Percentiles rank a stretch among this genome's conserved stretches.
Conservation (phyloP, 2,329 filamentous ascomycete species). For the Ascochyta lentis region DNA sequence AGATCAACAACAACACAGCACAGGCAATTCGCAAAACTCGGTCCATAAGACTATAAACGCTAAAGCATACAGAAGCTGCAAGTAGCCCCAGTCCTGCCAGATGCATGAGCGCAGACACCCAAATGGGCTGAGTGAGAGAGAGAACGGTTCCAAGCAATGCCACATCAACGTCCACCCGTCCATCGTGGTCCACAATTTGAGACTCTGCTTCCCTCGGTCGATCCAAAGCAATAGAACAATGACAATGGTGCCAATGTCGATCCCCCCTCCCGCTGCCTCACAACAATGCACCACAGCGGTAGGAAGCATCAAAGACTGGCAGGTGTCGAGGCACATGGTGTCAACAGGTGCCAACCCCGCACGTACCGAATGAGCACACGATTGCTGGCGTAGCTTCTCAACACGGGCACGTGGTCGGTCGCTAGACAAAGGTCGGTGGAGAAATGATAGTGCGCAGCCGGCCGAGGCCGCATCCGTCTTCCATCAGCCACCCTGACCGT, state of each 20-base stretch:
- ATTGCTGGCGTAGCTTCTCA: background rate
- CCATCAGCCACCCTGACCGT: constrained; percentile 49
- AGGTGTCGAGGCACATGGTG: background rate
- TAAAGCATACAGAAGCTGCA: constrained; percentile 5
- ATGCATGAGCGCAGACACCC: background rate
- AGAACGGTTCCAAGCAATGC: constrained; percentile 1
- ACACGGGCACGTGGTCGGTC: background rate
- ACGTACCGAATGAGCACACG: background rate
- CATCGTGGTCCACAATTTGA: background rate
- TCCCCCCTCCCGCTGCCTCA: background rate
- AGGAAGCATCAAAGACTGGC: background rate
- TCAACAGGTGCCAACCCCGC: background rate
- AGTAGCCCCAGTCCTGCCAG: background rate
- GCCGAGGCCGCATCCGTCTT: background rate
- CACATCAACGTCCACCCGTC: background rate
- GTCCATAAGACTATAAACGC: constrained; percentile 7
- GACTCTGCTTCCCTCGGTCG: background rate
- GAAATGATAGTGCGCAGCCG: constrained; percentile 4
- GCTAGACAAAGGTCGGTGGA: constrained; percentile 1
- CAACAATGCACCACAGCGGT: background rate
- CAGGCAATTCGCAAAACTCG: background rate
- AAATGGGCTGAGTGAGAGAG: background rate
- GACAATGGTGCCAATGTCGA: background rate
- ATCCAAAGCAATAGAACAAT: constrained; percentile 5
- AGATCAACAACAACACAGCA: no score